These are phyloP conservation scores for Xylaria sp. DNA, from an alignment of 2,329 filamentous ascomycete species.

Conservation along the genomic window DNA sequence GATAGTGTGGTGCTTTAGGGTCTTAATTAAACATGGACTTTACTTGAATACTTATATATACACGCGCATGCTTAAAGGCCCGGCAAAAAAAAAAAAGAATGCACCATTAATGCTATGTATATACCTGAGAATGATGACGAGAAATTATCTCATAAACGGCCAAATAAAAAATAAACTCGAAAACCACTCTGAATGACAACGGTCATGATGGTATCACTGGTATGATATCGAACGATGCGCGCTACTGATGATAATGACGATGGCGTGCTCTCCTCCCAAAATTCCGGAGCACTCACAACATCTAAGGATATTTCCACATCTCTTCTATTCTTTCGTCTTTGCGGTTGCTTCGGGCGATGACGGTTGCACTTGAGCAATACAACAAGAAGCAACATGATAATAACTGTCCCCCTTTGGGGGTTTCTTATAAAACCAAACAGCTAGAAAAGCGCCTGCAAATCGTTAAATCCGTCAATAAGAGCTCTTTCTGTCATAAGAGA, in stretches of 20 bases:
- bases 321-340: background rate
- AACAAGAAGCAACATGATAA: background rate
- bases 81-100: background rate
- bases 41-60: background rate
- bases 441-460: constrained; percentile 42
- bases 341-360: background rate
- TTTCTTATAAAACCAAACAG: constrained; percentile 43
- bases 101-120: background rate
- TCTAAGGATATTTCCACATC: constrained; percentile 3
- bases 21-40: no score
- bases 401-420: background rate
- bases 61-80: no score
- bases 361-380: background rate
- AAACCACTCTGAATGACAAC: constrained; percentile 10
- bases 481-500: constrained; percentile 23
- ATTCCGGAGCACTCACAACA: background rate
- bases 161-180: background rate
- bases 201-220: constrained; percentile 42
- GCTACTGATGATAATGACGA: constrained; percentile 24
- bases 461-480: constrained; percentile 39
- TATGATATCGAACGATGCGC: constrained; percentile 39
- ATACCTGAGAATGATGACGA: background rate
- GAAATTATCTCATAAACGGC: background rate
- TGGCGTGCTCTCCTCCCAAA: constrained; percentile 11
- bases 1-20: background rate